Evolutionary conservation across 2,329 filamentous ascomycete genomes (phyloP).

Genomic region (Cryphonectria nitschkei): DNA sequence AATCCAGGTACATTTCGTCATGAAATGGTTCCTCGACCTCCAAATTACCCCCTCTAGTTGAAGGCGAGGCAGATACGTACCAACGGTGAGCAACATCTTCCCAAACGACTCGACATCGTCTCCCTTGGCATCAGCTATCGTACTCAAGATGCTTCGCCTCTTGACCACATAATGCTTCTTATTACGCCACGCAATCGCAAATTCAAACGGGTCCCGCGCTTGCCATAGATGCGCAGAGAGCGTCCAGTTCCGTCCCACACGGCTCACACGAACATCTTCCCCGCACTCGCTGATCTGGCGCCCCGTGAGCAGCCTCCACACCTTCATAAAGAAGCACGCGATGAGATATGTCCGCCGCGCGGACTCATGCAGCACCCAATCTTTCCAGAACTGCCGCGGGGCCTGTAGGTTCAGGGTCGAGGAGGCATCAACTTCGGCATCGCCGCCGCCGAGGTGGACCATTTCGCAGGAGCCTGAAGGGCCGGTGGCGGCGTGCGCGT

Average conservation of each 20-base stretch:
- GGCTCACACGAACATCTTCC: conserved; percentile 34
- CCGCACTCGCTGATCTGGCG: conserved; percentile 33
- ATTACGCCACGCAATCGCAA: conserved; percentile 43
- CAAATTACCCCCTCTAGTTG: background rate
- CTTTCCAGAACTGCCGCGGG: conserved; percentile 50
- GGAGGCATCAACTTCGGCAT: background rate
- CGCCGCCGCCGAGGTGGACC: conserved; percentile 30
- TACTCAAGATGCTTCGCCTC: conserved; percentile 30
- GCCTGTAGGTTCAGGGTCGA: conserved; percentile 42
- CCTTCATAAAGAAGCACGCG: conserved; percentile 48
- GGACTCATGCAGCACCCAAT: conserved; percentile 59
- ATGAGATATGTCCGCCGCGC: conserved; percentile 55
- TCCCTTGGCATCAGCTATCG: conserved; percentile 24
- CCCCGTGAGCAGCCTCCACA: conserved; percentile 37
- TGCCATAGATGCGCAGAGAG: conserved; percentile 45
- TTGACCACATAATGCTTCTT: conserved; percentile 42
- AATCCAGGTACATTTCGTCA: background rate
- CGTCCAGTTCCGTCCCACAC: conserved; percentile 44
- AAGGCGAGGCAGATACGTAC: background rate
- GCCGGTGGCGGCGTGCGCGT: conserved; percentile 31
- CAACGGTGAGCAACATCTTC: conserved; percentile 32
- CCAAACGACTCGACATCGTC: conserved; percentile 34
- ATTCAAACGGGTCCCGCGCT: conserved; percentile 41
- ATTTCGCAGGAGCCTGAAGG: conserved; percentile 23
- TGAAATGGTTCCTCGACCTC: background rate